Percentiles rank a stretch among this genome's conserved stretches.
Conservation (phyloP, 2,329 filamentous ascomycete species). For the Furcasterigmium sp. region DNA sequence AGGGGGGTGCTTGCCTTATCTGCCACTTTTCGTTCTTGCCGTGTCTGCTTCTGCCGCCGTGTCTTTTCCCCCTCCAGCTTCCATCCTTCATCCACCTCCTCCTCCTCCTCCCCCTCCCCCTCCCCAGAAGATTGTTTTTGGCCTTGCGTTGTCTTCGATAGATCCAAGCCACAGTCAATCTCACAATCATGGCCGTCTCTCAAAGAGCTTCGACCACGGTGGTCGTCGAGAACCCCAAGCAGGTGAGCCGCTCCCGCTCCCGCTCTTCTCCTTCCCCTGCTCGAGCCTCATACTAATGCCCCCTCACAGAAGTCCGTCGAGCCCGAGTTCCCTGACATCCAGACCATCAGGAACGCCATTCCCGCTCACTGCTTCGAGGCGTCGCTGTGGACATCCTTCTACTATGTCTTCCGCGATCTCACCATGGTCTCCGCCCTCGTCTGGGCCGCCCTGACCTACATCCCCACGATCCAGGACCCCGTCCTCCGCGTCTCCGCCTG, state of each 20-base stretch:
- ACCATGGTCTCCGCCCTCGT: constrained; percentile 40
- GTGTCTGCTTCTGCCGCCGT: neutral
- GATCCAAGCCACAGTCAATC: neutral
- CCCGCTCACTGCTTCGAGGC: constrained; percentile 58
- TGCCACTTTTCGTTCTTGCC: too few relatives aligned
- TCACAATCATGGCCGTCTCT: neutral
- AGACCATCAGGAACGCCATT: constrained; percentile 46
- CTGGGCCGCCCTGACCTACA: constrained; percentile 47
- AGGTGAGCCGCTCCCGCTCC: constrained; percentile 5
- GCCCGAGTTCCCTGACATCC: constrained; percentile 37
- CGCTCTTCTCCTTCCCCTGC: neutral
- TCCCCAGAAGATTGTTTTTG: too few relatives aligned
- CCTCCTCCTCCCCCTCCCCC: neutral
- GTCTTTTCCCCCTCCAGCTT: neutral
- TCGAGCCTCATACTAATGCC: neutral
- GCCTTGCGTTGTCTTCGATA: too few relatives aligned
- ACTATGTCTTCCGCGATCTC: constrained; percentile 53
- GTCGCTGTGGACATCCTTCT: constrained; percentile 42
- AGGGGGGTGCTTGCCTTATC: too few relatives aligned
- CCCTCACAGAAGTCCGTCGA: constrained; percentile 5
- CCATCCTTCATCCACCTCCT: neutral
- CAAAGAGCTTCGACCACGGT: constrained; percentile 1
- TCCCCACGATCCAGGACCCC: constrained; percentile 41
- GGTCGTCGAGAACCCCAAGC: constrained; percentile 11
- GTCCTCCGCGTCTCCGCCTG: constrained; percentile 42